Conservation (phyloP, 1,284 basidiomycete genomes). For the Singerocomus inundabilis region DNA sequence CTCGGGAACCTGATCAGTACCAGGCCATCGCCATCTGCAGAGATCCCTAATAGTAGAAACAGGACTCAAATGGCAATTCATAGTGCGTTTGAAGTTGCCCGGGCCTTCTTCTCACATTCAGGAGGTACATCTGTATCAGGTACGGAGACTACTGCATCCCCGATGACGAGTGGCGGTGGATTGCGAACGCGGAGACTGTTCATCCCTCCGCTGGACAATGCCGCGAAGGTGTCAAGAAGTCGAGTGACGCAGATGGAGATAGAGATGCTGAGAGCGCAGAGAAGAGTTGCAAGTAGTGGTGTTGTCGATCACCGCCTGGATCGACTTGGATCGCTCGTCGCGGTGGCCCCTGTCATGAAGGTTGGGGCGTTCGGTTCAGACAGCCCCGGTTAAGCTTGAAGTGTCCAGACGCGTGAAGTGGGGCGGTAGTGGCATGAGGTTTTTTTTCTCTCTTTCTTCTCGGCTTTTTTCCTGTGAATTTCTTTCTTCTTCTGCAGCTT, state of each 20-base stretch:
- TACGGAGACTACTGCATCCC: not conserved
- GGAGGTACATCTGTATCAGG: not conserved
- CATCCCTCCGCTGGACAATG: not conserved
- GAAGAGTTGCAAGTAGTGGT: not conserved
- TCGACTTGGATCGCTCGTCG: not conserved
- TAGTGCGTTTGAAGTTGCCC: not conserved
- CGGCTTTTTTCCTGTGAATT: not conserved
- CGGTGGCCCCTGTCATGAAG: not conserved
- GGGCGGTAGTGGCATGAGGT: not conserved
- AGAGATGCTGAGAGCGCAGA: not conserved
- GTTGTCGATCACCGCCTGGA: not conserved
- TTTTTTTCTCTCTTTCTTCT: not conserved
- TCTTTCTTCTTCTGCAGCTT: not conserved
- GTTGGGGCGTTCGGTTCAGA: not conserved
- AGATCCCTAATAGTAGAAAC: not conserved
- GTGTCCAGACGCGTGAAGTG: not conserved
- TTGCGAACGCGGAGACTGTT: not conserved
- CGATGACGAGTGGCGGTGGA: not conserved
- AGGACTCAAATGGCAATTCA: not conserved
- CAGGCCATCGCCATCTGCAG: no score
- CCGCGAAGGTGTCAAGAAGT: not conserved
- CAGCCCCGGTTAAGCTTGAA: not conserved
- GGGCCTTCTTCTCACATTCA: not conserved
- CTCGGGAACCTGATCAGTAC: no score
- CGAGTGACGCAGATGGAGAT: not conserved